A percentile compares a stretch with the other conserved stretches of the same genome.
phyloP scores from a whole-genome alignment of 371 early-diverging fungal genomes.

The Mortierella sp. region DNA sequence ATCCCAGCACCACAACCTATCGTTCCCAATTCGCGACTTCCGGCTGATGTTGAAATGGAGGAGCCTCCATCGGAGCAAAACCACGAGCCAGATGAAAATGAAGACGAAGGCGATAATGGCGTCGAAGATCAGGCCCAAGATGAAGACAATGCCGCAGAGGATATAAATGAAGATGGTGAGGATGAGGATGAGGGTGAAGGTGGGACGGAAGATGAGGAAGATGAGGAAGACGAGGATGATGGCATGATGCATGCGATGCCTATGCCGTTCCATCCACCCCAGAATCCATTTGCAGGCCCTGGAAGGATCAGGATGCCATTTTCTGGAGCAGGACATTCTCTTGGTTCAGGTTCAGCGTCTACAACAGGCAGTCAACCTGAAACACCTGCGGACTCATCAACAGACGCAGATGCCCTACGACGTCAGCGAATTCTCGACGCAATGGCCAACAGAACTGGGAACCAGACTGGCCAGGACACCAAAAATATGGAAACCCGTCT shows the following conservation, averaged over 20 bases:
- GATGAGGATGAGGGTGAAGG: constrained; percentile 5
- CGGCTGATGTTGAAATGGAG: constrained; percentile 26
- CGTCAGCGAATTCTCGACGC: constrained; percentile 45
- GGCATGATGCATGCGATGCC: constrained; percentile 49
- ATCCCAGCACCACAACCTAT: constrained; percentile 44
- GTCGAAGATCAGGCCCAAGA: constrained; percentile 4
- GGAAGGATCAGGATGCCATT: constrained; percentile 35
- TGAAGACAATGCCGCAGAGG: neutral
- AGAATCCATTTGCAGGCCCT: constrained; percentile 16
- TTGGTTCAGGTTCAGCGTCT: constrained; percentile 12
- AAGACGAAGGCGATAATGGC: neutral
- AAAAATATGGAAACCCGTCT: neutral
- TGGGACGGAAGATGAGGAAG: constrained; percentile 5
- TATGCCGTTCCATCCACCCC: constrained; percentile 17
- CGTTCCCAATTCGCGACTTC: constrained; percentile 35
- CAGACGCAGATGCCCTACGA: constrained; percentile 21
- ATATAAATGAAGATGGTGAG: constrained; percentile 6
- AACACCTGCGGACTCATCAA: neutral
- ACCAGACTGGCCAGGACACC: neutral
- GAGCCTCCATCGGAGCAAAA: constrained; percentile 16
- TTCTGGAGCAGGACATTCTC: constrained; percentile 47
- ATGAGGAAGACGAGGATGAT: constrained; percentile 16
- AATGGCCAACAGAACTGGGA: constrained; percentile 24
- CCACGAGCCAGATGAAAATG: constrained; percentile 8
- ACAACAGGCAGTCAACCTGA: neutral